These are phyloP conservation scores for Tagetes erecta DNA, from an alignment of 129 eudicot species.

Conservation along the genomic window DNA sequence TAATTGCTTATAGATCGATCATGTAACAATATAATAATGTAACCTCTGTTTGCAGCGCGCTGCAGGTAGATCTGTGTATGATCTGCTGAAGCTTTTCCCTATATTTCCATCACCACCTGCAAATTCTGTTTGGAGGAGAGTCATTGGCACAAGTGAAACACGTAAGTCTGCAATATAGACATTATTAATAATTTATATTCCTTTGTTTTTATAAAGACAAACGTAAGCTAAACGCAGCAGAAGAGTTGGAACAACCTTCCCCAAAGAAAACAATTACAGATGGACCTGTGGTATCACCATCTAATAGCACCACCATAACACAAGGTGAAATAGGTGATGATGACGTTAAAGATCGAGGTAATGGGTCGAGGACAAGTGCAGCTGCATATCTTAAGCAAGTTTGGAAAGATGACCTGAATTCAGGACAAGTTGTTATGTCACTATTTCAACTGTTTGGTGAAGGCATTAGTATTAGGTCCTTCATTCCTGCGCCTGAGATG, in stretches of 20 bases:
- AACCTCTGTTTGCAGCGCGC: constrained; percentile 46
- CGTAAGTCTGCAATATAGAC: constrained; percentile 22
- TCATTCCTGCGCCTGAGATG: constrained; percentile 60
- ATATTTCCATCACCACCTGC: constrained; percentile 46
- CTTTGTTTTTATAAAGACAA: constrained; percentile 36
- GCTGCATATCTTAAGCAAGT: constrained; percentile 49
- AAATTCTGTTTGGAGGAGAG: constrained; percentile 40
- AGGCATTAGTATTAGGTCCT: constrained; percentile 62
- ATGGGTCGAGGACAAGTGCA: constrained; percentile 22
- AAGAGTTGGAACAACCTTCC: background rate
- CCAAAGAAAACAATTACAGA: background rate
- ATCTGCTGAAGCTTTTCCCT: constrained; percentile 61
- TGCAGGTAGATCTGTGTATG: constrained; percentile 64
- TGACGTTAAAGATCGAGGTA: constrained; percentile 14
- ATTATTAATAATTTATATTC: background rate
- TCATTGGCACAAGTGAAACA: constrained; percentile 33
- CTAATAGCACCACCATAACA: background rate
- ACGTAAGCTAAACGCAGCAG: constrained; percentile 23
- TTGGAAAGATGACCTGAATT: constrained; percentile 64
- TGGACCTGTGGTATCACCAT: background rate
- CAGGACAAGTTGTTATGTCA: constrained; percentile 50
- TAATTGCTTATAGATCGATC: background rate
- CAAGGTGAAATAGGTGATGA: constrained; percentile 6
- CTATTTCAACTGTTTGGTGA: constrained; percentile 54
- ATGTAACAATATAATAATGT: background rate